A percentile compares a stretch with the other conserved stretches of the same genome.
Conservation (phyloP, 345 rosid species). For the Boechera retrofracta region DNA sequence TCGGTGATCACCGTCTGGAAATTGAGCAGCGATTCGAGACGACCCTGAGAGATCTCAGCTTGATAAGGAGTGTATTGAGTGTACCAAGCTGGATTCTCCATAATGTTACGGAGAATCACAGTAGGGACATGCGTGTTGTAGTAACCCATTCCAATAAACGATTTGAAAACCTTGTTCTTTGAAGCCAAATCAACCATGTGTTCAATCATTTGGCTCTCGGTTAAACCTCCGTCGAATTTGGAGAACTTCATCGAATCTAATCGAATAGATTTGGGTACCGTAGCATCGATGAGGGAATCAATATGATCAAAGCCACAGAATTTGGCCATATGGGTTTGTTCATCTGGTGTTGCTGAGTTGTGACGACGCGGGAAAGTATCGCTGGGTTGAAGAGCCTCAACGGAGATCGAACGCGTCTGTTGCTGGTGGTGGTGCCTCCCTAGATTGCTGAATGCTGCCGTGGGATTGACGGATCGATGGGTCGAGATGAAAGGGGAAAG, state of each 20-base stretch:
- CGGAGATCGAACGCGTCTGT: conserved; percentile 66
- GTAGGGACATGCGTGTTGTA: conserved; percentile 87
- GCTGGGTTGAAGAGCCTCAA: conserved; percentile 68
- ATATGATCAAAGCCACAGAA: conserved; percentile 72
- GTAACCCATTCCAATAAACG: conserved; percentile 95
- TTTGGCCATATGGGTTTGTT: conserved; percentile 77
- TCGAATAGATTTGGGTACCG: conserved; percentile 97
- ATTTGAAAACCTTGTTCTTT: conserved; percentile 81
- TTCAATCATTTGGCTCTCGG: conserved; percentile 83
- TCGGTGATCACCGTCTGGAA: conserved; percentile 89
- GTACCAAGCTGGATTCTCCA: conserved; percentile 99
- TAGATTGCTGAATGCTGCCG: conserved; percentile 3
- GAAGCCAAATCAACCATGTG: conserved; percentile 83
- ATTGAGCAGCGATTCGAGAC: conserved; percentile 89
- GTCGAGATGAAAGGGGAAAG: conserved; percentile 58
- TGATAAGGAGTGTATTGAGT: conserved; percentile 98
- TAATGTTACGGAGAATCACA: conserved; percentile 88
- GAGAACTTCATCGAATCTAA: conserved; percentile 84
- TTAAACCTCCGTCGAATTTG: conserved; percentile 84
- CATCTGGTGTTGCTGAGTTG: conserved; percentile 91
- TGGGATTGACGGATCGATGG: conserved; percentile 45
- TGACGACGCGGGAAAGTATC: conserved; percentile 96
- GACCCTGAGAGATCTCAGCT: conserved; percentile 95
- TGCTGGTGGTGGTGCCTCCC: conserved; percentile 34
- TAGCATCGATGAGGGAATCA: conserved; percentile 76